Conservation (phyloP, 208 protist species). For the Leishmania tropica region DNA sequence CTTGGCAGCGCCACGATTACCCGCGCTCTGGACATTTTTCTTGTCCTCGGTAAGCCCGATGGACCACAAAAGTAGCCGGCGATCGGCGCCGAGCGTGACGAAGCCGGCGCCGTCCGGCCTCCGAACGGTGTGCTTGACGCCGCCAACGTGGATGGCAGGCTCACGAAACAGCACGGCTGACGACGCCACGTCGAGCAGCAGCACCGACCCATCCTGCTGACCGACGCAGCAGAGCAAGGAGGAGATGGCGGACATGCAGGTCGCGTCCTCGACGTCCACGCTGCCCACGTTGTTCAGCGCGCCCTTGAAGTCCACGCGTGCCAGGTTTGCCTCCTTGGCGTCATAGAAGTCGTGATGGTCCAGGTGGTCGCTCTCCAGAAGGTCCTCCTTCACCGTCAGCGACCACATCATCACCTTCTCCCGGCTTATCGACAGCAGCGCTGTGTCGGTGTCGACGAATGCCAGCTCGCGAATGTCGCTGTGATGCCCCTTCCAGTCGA, state of each 20-base stretch:
- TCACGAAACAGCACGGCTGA: conserved; percentile 84
- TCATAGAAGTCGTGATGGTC: conserved; percentile 77
- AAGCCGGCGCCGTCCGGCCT: conserved; percentile 71
- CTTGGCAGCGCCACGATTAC: neutral
- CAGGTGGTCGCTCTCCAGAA: conserved; percentile 42
- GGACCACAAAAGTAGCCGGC: conserved; percentile 84
- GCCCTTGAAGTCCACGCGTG: conserved; percentile 53
- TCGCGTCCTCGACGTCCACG: conserved; percentile 56
- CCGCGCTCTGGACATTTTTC: neutral
- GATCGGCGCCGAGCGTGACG: conserved; percentile 77
- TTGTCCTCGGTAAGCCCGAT: conserved; percentile 57
- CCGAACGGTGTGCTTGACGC: conserved; percentile 62
- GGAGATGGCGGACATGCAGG: conserved; percentile 66
- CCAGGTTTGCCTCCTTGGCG: conserved; percentile 70
- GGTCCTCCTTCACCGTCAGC: conserved; percentile 46
- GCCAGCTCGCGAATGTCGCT: conserved; percentile 69
- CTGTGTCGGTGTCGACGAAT: conserved; percentile 85
- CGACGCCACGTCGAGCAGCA: conserved; percentile 70
- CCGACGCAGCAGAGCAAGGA: conserved; percentile 77
- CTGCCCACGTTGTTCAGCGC: conserved; percentile 54
- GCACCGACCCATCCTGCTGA: conserved; percentile 66
- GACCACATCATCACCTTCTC: conserved; percentile 87
- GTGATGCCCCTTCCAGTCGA: conserved; percentile 72
- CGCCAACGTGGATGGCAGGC: conserved; percentile 84
- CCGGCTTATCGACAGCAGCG: conserved; percentile 78